Evolutionary conservation across 345 rosid species (phyloP).

Genomic region (Balakata baccata): DNA sequence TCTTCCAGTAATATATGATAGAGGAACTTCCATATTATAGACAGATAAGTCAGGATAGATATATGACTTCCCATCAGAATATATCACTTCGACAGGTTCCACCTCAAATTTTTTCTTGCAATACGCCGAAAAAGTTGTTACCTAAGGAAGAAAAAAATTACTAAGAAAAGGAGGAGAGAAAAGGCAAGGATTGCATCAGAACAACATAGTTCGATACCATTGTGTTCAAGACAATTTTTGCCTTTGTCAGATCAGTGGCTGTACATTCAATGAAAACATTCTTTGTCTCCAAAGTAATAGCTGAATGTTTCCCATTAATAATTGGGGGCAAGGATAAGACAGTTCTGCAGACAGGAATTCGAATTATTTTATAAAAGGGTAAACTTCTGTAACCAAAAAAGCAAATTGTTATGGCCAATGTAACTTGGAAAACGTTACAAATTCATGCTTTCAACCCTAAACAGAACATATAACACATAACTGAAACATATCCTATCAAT

Average conservation of each 20-base stretch:
- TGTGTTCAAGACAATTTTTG: slow-evolving; percentile 84
- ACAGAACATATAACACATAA: not conserved
- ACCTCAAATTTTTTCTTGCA: slow-evolving; percentile 75
- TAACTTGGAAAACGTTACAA: not conserved
- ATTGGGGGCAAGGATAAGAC: slow-evolving; percentile 88
- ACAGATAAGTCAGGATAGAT: slow-evolving; percentile 70
- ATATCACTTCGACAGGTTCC: slow-evolving; percentile 86
- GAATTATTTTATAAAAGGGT: not conserved
- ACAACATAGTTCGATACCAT: slow-evolving; percentile 48
- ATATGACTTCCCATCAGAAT: slow-evolving; percentile 54
- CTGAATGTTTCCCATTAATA: slow-evolving; percentile 93
- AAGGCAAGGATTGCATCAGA: not conserved
- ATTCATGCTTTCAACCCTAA: not conserved
- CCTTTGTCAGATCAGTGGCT: slow-evolving; percentile 91
- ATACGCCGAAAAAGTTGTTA: slow-evolving; percentile 66
- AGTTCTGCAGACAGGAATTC: slow-evolving; percentile 53
- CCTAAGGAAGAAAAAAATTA: slow-evolving; percentile 46
- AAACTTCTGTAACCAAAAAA: slow-evolving; percentile 1
- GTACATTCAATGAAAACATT: slow-evolving; percentile 95
- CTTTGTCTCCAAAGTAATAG: slow-evolving; percentile 82
- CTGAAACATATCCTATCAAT: not conserved
- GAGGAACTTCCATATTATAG: slow-evolving; percentile 74
- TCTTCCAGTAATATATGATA: slow-evolving; percentile 62
- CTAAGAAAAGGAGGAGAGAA: not conserved
- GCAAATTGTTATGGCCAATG: not conserved